Conservation (phyloP, 306 rosid genomes). For the Vigna unguiculata region DNA sequence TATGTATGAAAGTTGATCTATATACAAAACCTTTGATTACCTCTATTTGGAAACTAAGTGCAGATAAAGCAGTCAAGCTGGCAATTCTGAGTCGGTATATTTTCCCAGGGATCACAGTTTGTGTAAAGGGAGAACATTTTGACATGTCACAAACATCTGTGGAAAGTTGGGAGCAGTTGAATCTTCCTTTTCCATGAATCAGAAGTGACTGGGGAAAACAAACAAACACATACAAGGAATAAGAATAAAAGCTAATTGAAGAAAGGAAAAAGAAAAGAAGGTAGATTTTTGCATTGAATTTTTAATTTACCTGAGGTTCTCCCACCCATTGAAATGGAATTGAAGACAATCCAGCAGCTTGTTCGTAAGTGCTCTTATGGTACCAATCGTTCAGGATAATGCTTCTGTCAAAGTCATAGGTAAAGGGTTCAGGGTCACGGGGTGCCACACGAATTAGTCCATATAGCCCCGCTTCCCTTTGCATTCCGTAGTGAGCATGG, state of each 20-base stretch:
- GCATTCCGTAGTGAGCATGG: conserved; percentile 97
- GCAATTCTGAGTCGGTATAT: conserved; percentile 73
- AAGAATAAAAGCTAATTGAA: neutral
- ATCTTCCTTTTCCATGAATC: conserved; percentile 86
- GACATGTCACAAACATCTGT: conserved; percentile 58
- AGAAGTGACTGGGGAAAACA: conserved; percentile 68
- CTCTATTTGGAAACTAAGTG: conserved; percentile 88
- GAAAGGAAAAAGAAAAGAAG: neutral
- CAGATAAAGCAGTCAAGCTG: conserved; percentile 79
- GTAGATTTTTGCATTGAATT: neutral
- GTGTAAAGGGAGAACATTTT: conserved; percentile 68
- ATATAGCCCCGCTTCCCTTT: conserved; percentile 81
- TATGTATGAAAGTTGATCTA: neutral
- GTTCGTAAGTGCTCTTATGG: conserved; percentile 71
- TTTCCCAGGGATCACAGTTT: conserved; percentile 67
- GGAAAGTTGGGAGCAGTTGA: conserved; percentile 68
- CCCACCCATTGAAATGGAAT: conserved; percentile 60
- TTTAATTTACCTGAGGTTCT: conserved; percentile 74
- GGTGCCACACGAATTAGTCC: conserved; percentile 76
- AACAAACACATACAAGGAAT: neutral
- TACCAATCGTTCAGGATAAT: conserved; percentile 87
- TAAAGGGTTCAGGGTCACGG: conserved; percentile 74
- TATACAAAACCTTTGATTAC: conserved; percentile 36
- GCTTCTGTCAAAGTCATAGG: conserved; percentile 78
- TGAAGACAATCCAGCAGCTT: conserved; percentile 71